These are phyloP conservation scores for Rhodofomes roseus DNA, from an alignment of 1,284 basidiomycete genomes.

Conservation along the genomic window DNA sequence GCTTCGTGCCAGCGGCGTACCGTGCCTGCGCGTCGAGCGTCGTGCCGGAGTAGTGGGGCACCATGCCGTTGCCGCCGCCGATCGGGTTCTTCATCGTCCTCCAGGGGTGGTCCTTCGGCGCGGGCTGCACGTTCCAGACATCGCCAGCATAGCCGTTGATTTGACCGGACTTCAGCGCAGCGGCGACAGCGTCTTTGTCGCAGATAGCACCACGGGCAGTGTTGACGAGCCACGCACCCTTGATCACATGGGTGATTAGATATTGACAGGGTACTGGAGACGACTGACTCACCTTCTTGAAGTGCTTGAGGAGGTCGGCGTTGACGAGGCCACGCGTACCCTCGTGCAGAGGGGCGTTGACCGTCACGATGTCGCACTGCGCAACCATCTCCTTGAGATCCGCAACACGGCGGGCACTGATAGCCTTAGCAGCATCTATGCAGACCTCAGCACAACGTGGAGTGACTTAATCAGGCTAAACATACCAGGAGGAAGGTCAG, in stretches of 20 bases:
- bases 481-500: slow-evolving; percentile 66
- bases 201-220: slow-evolving; percentile 94
- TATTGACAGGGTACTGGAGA: neutral
- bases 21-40: slow-evolving; percentile 90
- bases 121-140: slow-evolving; percentile 80
- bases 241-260: neutral
- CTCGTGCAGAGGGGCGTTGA: slow-evolving; percentile 93
- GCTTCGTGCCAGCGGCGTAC: slow-evolving; percentile 80
- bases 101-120: slow-evolving; percentile 86
- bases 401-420: slow-evolving; percentile 76
- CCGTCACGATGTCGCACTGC: slow-evolving; percentile 80
- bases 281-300: slow-evolving; percentile 63
- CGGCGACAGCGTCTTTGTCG: slow-evolving; percentile 78
- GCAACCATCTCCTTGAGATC: slow-evolving; percentile 84
- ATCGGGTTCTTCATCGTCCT: slow-evolving; percentile 79
- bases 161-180: slow-evolving; percentile 77
- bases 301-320: slow-evolving; percentile 79
- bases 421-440: slow-evolving; percentile 61
- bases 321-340: slow-evolving; percentile 81
- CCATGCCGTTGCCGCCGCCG: slow-evolving; percentile 82
- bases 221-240: slow-evolving; percentile 87
- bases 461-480: neutral
- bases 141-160: slow-evolving; percentile 69
- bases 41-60: slow-evolving; percentile 84
- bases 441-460: neutral